Percentiles rank a stretch among this genome's conserved stretches.
These are phyloP conservation scores for Neoboletus magnificus DNA, from an alignment of 768 basidiomycete genomes.

Conservation along the genomic window DNA sequence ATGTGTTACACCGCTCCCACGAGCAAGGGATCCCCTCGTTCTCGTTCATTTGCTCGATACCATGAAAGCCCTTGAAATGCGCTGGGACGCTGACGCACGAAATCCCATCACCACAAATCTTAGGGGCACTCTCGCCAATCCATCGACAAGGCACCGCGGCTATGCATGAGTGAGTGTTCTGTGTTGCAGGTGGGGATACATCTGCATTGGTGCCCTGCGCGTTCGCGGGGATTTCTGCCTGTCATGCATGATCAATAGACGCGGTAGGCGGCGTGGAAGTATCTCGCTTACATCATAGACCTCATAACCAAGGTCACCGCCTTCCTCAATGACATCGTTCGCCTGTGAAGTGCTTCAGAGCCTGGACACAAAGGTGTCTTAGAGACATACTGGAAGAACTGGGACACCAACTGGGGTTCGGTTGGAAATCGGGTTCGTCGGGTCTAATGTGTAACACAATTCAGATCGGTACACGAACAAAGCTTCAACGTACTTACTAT, in stretches of 20 bases:
- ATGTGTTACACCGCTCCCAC: background rate
- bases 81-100: background rate
- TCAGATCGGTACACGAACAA: background rate
- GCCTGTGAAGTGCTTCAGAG: background rate
- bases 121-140: background rate
- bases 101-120: background rate
- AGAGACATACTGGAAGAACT: background rate
- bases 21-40: rapidly evolving
- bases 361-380: no score
- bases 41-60: background rate
- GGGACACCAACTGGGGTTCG: background rate
- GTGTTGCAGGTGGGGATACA: no score
- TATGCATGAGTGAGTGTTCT: background rate
- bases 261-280: background rate
- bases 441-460: background rate
- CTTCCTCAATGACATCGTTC: background rate
- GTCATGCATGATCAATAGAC: no score
- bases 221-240: no score
- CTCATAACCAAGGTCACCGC: background rate
- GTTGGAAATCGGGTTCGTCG: no score
- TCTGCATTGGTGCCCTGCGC: no score
- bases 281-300: background rate
- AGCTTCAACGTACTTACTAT: no score
- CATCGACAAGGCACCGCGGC: background rate
- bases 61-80: background rate